Base-by-base conservation (phyloP, 768 basidiomycete species). In the Lentinula boryana region DNA sequence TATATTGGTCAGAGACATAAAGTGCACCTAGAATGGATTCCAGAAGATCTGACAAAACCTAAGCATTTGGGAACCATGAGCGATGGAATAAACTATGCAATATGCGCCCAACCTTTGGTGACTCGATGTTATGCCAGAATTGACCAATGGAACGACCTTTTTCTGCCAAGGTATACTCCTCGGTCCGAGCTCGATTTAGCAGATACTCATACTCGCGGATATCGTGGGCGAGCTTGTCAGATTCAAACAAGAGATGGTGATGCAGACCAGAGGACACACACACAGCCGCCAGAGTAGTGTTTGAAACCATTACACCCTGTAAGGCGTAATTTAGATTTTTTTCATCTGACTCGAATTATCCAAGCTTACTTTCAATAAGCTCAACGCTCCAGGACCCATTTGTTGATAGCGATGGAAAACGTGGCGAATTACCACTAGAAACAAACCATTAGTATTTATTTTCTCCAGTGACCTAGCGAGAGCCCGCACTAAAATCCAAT, bases 221-320 rank as follows among this genome's bases (percentile, higher is more conserved):
- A 50, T 74, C 73, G 9, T 44, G 67, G 16, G 76, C 76, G 9
- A 91, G 71, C 12, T 78, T 73, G 44, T 78, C 74, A 4, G 86
- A 85, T 57, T 84, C 84, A 56, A 83, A 78, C 51, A 82, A 74
- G 31, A 93, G 72, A 70, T 87, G 74, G 46, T 84, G 72, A 60
- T 90, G 75, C 58, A 95, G 73, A 36, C 87, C 87, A 57, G 82
- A 81, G 64, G 79, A 80, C 16, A 93, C 84, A 64, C 88, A 91
- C 61, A 93, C 71, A 2, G 91, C 88, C 41, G 87, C 90, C 46
- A 94, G 75, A 16, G 87, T 78, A 33, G 84, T 80, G 70, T 93
- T 93, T 4, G 89, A 91, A 31, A 94, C 91, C 91, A 94, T 93
- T 7, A 89, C 88, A 32, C 84, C 82, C 92, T 93, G 66, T 38